Percentiles rank a stretch among this genome's conserved stretches.
These are phyloP conservation scores for Pichia deserticola DNA, from an alignment of 805 yeast species.

Conservation along the genomic window DNA sequence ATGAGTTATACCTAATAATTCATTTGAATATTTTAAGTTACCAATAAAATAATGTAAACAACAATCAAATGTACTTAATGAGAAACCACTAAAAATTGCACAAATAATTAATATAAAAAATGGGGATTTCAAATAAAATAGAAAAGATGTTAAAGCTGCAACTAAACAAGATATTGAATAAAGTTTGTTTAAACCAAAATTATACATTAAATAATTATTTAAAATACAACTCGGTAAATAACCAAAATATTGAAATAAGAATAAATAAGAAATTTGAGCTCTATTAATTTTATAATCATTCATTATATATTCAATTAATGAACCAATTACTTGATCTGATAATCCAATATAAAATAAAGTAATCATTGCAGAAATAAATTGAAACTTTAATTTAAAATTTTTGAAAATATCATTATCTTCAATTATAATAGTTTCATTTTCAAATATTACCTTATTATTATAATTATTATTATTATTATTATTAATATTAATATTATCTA, in stretches of 20 bases:
- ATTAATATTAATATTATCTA: too few species aligned
- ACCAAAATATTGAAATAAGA: conserved; percentile 46
- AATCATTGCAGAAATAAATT: conserved; percentile 33
- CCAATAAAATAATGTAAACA: conserved; percentile 49
- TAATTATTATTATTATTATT: too few species aligned
- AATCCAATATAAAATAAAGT: conserved; percentile 45
- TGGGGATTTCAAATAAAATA: conserved; percentile 36
- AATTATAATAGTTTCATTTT: conserved; percentile 23
- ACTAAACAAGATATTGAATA: conserved; percentile 22
- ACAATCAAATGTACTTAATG: conserved; percentile 52
- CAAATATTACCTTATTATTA: conserved; percentile 2
- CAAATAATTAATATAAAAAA: conserved; percentile 32
- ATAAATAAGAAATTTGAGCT: conserved; percentile 40
- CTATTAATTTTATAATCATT: conserved; percentile 41
- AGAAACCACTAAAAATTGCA: conserved; percentile 42
- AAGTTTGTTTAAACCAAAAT: conserved; percentile 43
- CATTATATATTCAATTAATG: conserved; percentile 47
- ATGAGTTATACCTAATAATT: conserved; percentile 44
- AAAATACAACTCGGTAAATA: conserved; percentile 46
- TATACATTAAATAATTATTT: conserved; percentile 35
- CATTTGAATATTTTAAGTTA: conserved; percentile 38
- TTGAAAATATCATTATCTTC: conserved; percentile 35
- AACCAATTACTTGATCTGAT: conserved; percentile 55
- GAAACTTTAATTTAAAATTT: conserved; percentile 34
- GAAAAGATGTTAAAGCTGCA: conserved; percentile 11